A percentile compares a stretch with the other conserved stretches of the same genome.
These are phyloP conservation scores for Sclerotinia trifoliorum DNA, from an alignment of 2,329 filamentous ascomycete species.

Conservation along the genomic window DNA sequence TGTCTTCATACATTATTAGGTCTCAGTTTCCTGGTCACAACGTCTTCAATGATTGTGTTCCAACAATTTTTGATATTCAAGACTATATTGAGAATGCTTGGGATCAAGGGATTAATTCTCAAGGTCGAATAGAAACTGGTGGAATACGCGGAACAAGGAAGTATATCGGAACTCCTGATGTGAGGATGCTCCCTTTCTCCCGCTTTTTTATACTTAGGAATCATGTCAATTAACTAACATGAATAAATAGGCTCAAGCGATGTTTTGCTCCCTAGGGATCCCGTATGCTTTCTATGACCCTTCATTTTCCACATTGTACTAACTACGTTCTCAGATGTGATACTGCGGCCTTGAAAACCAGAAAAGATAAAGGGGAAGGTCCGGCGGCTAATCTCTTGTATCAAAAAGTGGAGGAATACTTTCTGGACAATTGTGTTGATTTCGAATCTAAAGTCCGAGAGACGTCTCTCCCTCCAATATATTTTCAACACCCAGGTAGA, in stretches of 20 bases:
- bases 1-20: conserved; percentile 73
- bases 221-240: neutral
- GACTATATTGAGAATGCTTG: conserved; percentile 84
- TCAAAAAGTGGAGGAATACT: conserved; percentile 70
- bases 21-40: conserved; percentile 56
- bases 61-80: conserved; percentile 79
- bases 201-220: neutral
- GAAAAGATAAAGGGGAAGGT: conserved; percentile 38
- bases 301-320: conserved; percentile 10
- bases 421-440: conserved; percentile 54
- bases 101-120: conserved; percentile 77
- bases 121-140: conserved; percentile 77
- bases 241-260: conserved; percentile 65
- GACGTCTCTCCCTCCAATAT: conserved; percentile 78
- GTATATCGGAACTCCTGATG: conserved; percentile 92
- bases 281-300: conserved; percentile 46
- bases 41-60: conserved; percentile 60
- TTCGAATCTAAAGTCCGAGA: conserved; percentile 61
- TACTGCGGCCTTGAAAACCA: conserved; percentile 57
- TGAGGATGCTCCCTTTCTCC: conserved; percentile 40
- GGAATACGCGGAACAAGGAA: conserved; percentile 86
- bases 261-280: conserved; percentile 70
- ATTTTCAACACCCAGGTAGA: conserved; percentile 78
- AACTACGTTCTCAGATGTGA: conserved; percentile 51
- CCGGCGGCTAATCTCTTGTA: conserved; percentile 52